Evolutionary conservation across 192 early-diverging fungal species (phyloP), one percentile per base, ranked within the genome.

Genomic region (Gonapodya sp.): DNA sequence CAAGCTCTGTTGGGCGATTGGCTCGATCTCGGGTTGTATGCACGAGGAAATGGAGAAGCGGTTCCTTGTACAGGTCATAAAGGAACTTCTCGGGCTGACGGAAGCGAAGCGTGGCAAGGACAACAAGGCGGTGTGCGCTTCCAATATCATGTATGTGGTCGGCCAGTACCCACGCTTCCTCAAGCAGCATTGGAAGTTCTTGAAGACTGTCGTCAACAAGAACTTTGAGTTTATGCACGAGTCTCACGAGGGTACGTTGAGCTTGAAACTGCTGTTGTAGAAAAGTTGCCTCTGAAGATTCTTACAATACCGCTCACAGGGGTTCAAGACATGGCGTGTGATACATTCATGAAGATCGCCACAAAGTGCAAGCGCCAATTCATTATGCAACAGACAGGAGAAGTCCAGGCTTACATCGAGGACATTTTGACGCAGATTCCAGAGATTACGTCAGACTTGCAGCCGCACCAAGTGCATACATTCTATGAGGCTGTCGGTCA

Each of bases 151-250:
- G 98, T 99, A 99, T 83, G 95, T 97, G 82, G 98, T 99, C n/a
- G 98, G 98, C 24, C 98, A 99, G 88, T 99, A 99, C 84, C 98
- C 98, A 77, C 93, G 98, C n/a, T 99, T 99, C 90, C 90, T 99
- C 82, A 99, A 98, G 84, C 96, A 96, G 0, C 98, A 99, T 84
- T 99, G 98, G 98, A 97, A 97, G 88, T 99, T 99, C 90, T 91
- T 99, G 85, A 99, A 99, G 92, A 99, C 98, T 0, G 98, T 99
- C 14, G 96, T 98, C 81, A 99, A 98, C 93, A 99, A 99, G 85
- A 88, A 98, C 33, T 99, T 99, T 83, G 98, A 99, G 87, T 99
- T 99, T 84, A 99, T 99, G 98, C 98, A 98, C 85, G 98, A 99
- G 87, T 89, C 93, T 2, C 98, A 99, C 82, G 96, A 97, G 89